phyloP scores from a whole-genome alignment of 352 stramenopile genomes.

The Albugo laibachii region DNA sequence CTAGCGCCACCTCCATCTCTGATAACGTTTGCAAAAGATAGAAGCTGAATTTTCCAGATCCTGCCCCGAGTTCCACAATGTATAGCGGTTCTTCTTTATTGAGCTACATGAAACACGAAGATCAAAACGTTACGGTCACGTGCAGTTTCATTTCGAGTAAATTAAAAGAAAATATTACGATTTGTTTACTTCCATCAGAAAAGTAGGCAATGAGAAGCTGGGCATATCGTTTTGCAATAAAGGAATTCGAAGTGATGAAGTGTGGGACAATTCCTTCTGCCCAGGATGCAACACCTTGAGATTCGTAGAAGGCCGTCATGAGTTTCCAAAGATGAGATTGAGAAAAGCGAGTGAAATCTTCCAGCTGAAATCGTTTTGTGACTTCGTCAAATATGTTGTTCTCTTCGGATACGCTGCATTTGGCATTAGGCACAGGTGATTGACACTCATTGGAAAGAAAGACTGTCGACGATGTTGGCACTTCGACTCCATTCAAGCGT shows the following conservation, averaged over 20 bases:
- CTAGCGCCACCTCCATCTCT: conserved; percentile 23
- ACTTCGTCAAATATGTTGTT: too few species aligned
- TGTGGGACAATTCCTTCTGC: conserved; percentile 86
- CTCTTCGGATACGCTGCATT: too few species aligned
- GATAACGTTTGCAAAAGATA: conserved; percentile 84
- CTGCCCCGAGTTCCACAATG: conserved; percentile 85
- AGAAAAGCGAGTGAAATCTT: conserved; percentile 79
- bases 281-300: conserved; percentile 74
- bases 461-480: too few species aligned
- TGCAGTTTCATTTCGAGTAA: too few species aligned
- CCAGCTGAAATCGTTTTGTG: conserved; percentile 48
- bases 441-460: too few species aligned
- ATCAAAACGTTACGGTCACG: not conserved
- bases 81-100: conserved; percentile 77
- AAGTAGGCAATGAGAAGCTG: conserved; percentile 47
- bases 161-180: not conserved
- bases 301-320: conserved; percentile 89
- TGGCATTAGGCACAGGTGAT: too few species aligned
- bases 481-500: too few species aligned
- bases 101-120: conserved; percentile 11
- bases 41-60: conserved; percentile 89
- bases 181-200: conserved; percentile 18
- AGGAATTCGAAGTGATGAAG: conserved; percentile 92
- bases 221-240: conserved; percentile 84
- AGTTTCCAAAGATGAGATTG: conserved; percentile 84